phyloP scores from a whole-genome alignment of 2,329 filamentous ascomycete species.

The Colletotrichum shisoi region DNA sequence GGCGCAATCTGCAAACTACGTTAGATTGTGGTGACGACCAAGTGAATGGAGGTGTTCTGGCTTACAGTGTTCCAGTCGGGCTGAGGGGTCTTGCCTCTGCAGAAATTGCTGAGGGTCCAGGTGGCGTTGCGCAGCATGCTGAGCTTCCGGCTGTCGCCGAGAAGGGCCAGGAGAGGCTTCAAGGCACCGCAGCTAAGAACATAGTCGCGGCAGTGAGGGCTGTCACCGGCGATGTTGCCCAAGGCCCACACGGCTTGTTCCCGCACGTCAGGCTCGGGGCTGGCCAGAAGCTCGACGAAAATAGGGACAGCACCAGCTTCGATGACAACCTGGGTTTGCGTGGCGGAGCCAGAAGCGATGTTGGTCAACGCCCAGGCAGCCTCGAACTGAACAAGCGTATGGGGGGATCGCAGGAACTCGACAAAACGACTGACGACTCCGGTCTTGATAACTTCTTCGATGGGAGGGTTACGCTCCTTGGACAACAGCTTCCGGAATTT shows the following conservation, averaged over 20 bases:
- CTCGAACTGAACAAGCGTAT: conserved; percentile 98
- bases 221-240: conserved; percentile 98
- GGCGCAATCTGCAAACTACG: conserved; percentile 76
- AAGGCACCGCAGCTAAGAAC: conserved; percentile 91
- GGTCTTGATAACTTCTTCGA: conserved; percentile 99
- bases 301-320: conserved; percentile 98
- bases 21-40: neutral
- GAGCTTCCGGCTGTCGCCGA: conserved; percentile 97
- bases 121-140: conserved; percentile 99
- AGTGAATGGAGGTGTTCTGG: conserved; percentile 46
- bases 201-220: conserved; percentile 95
- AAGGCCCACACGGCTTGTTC: conserved; percentile 99
- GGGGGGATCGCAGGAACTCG: conserved; percentile 95
- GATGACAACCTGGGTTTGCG: conserved; percentile 98
- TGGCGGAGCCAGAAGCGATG: conserved; percentile 95
- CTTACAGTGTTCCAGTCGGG: conserved; percentile 95
- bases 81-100: conserved; percentile 98
- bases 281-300: conserved; percentile 94
- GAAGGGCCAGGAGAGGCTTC: conserved; percentile 84
- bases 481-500: conserved; percentile 98
- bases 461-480: conserved; percentile 98
- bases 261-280: conserved; percentile 95
- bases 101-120: conserved; percentile 99
- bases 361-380: conserved; percentile 99
- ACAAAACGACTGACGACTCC: conserved; percentile 97